phyloP scores from a whole-genome alignment of 768 basidiomycete genomes.

The Suillus sp. region DNA sequence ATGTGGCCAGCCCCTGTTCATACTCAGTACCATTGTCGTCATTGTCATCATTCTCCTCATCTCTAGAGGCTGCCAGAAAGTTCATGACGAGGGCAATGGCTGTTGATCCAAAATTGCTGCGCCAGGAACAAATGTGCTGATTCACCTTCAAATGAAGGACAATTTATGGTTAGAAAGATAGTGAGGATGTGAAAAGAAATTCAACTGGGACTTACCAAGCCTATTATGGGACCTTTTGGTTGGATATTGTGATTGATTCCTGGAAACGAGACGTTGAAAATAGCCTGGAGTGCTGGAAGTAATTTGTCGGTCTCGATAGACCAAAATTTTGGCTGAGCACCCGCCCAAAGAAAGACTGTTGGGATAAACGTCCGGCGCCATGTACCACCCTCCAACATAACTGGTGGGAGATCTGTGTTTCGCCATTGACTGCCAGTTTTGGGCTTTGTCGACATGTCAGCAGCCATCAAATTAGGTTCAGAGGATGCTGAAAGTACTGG shows the following conservation, averaged over 20 bases:
- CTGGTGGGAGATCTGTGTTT: not conserved
- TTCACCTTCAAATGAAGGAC: not conserved
- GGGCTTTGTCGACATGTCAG: not conserved
- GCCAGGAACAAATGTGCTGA: slow-evolving; percentile 15
- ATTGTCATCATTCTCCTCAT: not conserved
- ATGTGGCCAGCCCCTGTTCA: not conserved
- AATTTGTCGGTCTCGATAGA: slow-evolving; percentile 7
- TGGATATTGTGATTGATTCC: slow-evolving; percentile 9
- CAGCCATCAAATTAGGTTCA: not conserved
- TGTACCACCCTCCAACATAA: not conserved
- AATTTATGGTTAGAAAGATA: too few relatives aligned
- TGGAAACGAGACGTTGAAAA: slow-evolving; percentile 14
- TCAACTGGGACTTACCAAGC: slow-evolving; percentile 7
- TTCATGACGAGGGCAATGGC: slow-evolving; percentile 8
- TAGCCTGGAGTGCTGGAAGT: slow-evolving; percentile 4
- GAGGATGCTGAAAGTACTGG: not conserved
- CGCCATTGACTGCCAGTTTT: not conserved
- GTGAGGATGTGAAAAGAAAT: not conserved
- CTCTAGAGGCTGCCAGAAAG: not conserved
- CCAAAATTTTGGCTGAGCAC: slow-evolving; percentile 17
- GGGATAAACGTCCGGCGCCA: slow-evolving; percentile 9
- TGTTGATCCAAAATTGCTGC: slow-evolving; percentile 12
- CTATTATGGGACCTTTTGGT: slow-evolving; percentile 5
- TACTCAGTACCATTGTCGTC: not conserved
- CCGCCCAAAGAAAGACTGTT: slow-evolving; percentile 11